Evolutionary conservation across 495 filamentous ascomycete genomes (phyloP), one percentile per base, ranked within the genome.

Genomic region (Rostrohypoxylon terebratum): DNA sequence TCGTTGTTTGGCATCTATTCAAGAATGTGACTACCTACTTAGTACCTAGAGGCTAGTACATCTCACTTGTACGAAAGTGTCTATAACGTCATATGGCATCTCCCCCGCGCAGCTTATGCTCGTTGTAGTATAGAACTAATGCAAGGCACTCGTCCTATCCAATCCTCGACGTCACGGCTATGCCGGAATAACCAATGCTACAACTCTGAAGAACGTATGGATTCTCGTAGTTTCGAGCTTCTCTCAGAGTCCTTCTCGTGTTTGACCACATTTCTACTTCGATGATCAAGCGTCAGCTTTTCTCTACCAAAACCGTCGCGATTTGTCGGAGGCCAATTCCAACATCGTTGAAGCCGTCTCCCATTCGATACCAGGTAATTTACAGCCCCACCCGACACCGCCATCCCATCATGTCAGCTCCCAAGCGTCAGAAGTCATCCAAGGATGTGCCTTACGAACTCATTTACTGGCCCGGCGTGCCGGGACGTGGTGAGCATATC

Each of bases 401-500:
- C 28, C 59, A 23, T 34, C 45, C 60, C 14, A 58, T 36, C 18
- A 78, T 78, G 76, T 75, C 76, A 18, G 62, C 80, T 5, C 45
- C 78, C 14, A 83, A 83, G 64, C 77, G 80, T 2, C 80, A 81
- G n/a, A 79, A 75, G 66, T 81, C 78, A 1, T 64, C 74, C 54
- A 83, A 83, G 74, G 79, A 82, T 54, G 78, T 79, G 25, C 79
- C 82, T 0, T 86, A 90, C 79, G 78, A 87, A 36, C 87, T 91
- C 44, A 78, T 90, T 77, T 92, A 92, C 83, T 89, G 87, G 85
- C 88, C 89, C 28, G 75, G 77, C 38, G 77, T 90, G 51, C 90
- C 90, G 59, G 90, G 90, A 57, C 87, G 90, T 66, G 90, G 87
- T 48, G 90, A 92, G 72, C 83, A 83, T 74, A 80, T 92, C 77